Conservation (phyloP, 495 filamentous ascomycete genomes). For the Neurospora sp. region DNA sequence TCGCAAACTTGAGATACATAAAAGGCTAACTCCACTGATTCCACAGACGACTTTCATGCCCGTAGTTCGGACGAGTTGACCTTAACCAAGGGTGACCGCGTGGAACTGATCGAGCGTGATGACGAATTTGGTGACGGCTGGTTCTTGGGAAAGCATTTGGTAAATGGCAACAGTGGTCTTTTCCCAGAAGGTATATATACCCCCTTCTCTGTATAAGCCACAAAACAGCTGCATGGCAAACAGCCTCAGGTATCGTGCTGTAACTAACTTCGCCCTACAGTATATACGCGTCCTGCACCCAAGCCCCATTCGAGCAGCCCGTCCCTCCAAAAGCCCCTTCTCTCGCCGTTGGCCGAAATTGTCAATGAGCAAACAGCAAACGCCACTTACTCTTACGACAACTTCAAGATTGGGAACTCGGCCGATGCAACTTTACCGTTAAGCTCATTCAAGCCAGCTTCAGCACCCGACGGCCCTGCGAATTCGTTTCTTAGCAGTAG, state of each 20-base stretch:
- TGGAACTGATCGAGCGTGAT: constrained; percentile 87
- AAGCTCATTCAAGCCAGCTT: constrained; percentile 25
- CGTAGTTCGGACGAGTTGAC: constrained; percentile 88
- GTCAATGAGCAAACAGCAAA: constrained; percentile 16
- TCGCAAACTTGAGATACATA: not conserved
- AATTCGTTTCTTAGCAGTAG: constrained; percentile 10
- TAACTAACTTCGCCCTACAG: constrained; percentile 22
- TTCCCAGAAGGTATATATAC: constrained; percentile 72
- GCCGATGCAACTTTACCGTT: constrained; percentile 28
- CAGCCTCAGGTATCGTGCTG: not conserved
- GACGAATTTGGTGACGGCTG: constrained; percentile 98
- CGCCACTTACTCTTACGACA: constrained; percentile 6
- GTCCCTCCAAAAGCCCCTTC: constrained; percentile 16
- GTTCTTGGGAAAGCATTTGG: constrained; percentile 79
- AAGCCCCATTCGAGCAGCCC: constrained; percentile 19
- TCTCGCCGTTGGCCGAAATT: constrained; percentile 22
- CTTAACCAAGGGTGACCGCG: constrained; percentile 75
- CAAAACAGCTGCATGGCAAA: not conserved
- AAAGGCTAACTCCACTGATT: constrained; percentile 10
- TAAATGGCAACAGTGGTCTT: constrained; percentile 66
- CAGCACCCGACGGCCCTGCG: constrained; percentile 7
- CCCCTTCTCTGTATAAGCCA: not conserved
- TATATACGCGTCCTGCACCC: constrained; percentile 44
- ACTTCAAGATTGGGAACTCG: constrained; percentile 7
- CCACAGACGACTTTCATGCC: constrained; percentile 71